Conservation (phyloP, 1,284 basidiomycete species). For the Termitomyces sp. region DNA sequence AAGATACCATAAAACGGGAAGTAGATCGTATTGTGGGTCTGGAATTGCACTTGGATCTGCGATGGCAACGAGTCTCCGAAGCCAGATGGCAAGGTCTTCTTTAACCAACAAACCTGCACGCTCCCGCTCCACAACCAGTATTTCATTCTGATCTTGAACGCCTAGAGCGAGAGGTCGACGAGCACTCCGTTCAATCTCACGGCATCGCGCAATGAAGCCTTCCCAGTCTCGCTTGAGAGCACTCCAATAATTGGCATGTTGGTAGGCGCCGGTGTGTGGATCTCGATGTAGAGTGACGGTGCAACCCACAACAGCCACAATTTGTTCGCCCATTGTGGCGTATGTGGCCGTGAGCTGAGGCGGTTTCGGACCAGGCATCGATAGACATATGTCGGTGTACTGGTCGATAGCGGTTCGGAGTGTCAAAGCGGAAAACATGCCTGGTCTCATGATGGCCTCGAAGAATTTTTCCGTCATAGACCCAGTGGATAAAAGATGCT, state of each 20-base stretch:
- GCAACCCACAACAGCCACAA: conserved; percentile 82
- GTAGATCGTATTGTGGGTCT: conserved; percentile 48
- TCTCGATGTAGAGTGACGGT: conserved; percentile 72
- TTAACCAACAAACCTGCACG: conserved; percentile 60
- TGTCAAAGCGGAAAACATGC: conserved; percentile 79
- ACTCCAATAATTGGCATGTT: conserved; percentile 77
- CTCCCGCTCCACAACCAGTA: conserved; percentile 75
- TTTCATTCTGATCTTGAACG: conserved; percentile 43
- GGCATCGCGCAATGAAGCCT: conserved; percentile 83
- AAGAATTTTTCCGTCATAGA: conserved; percentile 78
- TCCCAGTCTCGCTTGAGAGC: conserved; percentile 89
- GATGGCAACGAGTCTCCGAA: conserved; percentile 43
- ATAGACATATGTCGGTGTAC: conserved; percentile 70
- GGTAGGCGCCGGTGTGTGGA: conserved; percentile 72
- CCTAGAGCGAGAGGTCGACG: conserved; percentile 78
- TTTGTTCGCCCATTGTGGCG: conserved; percentile 67
- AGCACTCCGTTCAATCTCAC: conserved; percentile 80
- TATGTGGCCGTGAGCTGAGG: conserved; percentile 57
- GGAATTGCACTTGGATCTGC: conserved; percentile 31
- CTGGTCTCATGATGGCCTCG: conserved; percentile 78
- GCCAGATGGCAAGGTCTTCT: conserved; percentile 63
- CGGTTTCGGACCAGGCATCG: conserved; percentile 55
- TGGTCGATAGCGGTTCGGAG: conserved; percentile 77
- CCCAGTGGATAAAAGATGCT: conserved; percentile 66
- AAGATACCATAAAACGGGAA: conserved; percentile 58